Base-by-base conservation (phyloP, 768 basidiomycete genomes). In the Trametes cinnabarina region DNA sequence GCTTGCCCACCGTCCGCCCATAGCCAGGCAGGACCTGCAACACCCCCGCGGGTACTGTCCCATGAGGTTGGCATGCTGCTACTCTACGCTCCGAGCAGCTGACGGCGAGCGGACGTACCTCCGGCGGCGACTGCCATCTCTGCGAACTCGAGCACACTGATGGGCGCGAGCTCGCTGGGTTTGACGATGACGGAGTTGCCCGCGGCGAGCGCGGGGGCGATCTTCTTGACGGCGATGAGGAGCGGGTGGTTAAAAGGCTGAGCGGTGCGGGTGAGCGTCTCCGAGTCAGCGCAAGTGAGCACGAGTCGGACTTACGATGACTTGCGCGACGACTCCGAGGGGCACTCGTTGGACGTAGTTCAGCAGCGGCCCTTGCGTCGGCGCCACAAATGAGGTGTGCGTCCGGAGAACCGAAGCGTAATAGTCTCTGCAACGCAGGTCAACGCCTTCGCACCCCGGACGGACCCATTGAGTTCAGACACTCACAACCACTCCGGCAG, bases 221-320 rank as follows among this genome's bases (percentile, higher is more conserved):
- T 87, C 72, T 94, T 94, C 77, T 94, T 94, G 51, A 94, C 69
- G 2, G 90, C 90, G 60, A 94, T 94, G 34, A 94, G 71, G n/a
- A 94, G 74, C 1, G 92, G 92, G 63, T 94, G 92, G 64, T 94
- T 94, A 71, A 93, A 94, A 2, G 92, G 90, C 88, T 92, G 50
- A 7, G 23, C 23, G 44, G 20, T 14, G 5, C 32, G 40, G 20
- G 22, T 57, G 22, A 62, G 15, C 28, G 30, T 42, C n/a, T n/a
- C n/a, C n/a, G n/a, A n/a, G n/a, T n/a, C n/a, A n/a, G n/a, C n/a
- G n/a, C n/a, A n/a, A n/a, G n/a, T n/a, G n/a, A 48, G 17, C 8
- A 22, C 19, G 39, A 42, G 42, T 22, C 17, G 30, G 25, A 55
- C 79, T 69, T 56, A 90, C 91, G 14, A 90, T 93, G 23, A 94